Evolutionary conservation across 257 asterid species (phyloP), one percentile per base, ranked within the genome.

Genomic region (Mitragyna speciosa): DNA sequence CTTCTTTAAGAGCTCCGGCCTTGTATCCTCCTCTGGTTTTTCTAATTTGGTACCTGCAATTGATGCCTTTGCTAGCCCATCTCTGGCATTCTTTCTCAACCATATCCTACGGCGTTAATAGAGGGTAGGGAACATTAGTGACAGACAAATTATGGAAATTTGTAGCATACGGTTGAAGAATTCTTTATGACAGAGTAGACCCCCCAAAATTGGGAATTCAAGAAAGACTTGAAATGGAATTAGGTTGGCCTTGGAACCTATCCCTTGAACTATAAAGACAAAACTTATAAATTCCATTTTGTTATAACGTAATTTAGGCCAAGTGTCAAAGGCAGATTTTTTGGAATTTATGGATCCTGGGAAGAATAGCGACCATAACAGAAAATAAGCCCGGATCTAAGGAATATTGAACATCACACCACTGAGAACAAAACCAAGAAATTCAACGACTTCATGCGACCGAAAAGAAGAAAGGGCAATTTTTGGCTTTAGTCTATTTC

Each of bases 1-100:
- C 99, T 85, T 95, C 99, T 78, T 95, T 95, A 12, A 95, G 97
- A 59, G 99, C 99, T 26, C 99, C 99, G 7, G 99, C 99, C 82
- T 95, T 95, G 88, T 95, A 95, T 1, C 99, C 99, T 3, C 97
- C 96, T 75, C 99, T 84, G 3, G 84, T 77, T 78, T 91, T 92
- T 76, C 98, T 87, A 19, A 92, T 95, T 86, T 93, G 97, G 90
- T 95, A 95, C 30, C 79, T 79, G 65, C 95, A 91, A 76, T 95
- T 88, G 1, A 95, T 71, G 54, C 97, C 98, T 86, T 95, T 95
- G 86, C 92, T 88, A 15, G 92, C 97, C 99, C 99, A 95, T 58
- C 97, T 90, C 24, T 85, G 51, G 79, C 99, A 95, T 82, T 95
- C 99, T 59, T 81, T 95, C 89, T 95, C 99, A 56, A 95, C 90